These are phyloP conservation scores for Phytopythium kandeliae DNA, from an alignment of 352 stramenopile species.

Conservation along the genomic window DNA sequence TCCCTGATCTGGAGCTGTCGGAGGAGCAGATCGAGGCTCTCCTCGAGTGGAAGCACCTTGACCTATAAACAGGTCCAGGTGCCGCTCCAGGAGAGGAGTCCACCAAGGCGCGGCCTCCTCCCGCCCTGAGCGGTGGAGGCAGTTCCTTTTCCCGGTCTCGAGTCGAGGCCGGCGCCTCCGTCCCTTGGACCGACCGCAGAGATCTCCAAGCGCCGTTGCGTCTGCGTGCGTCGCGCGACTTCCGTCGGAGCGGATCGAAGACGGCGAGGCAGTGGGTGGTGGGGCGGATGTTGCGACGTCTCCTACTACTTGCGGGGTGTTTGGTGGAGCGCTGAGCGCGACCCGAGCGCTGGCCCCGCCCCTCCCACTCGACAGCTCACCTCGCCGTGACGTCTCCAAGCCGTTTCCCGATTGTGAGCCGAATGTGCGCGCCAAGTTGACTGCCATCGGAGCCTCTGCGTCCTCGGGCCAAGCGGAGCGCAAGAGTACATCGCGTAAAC, in stretches of 20 bases:
- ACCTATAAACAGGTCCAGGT: slow-evolving; percentile 30
- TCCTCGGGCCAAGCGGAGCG: slow-evolving; percentile 4
- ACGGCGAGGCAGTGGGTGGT: not conserved
- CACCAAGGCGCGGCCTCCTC: slow-evolving; percentile 1
- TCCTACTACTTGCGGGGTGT: slow-evolving; percentile 5
- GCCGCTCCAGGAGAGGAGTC: slow-evolving; percentile 3
- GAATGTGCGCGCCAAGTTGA: not conserved
- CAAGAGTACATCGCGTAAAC: slow-evolving; percentile 10
- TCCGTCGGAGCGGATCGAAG: not conserved
- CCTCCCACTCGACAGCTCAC: not conserved
- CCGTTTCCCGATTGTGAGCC: not conserved
- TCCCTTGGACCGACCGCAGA: not conserved
- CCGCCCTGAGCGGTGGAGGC: not conserved
- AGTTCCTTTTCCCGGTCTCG: slow-evolving; percentile 7
- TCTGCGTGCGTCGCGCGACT: not conserved
- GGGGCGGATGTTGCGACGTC: not conserved
- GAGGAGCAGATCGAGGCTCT: slow-evolving; percentile 59
- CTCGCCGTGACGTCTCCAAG: not conserved
- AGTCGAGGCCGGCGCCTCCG: slow-evolving; percentile 6
- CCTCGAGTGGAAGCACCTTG: slow-evolving; percentile 79
- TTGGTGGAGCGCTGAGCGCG: not conserved
- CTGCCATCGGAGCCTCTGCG: not conserved
- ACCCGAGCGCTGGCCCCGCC: not conserved
- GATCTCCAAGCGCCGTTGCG: not conserved
- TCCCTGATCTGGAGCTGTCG: slow-evolving; percentile 48